Evolutionary conservation across 495 filamentous ascomycete genomes (phyloP), one percentile per base, ranked within the genome.

Genomic region (Viridothelium virens): DNA sequence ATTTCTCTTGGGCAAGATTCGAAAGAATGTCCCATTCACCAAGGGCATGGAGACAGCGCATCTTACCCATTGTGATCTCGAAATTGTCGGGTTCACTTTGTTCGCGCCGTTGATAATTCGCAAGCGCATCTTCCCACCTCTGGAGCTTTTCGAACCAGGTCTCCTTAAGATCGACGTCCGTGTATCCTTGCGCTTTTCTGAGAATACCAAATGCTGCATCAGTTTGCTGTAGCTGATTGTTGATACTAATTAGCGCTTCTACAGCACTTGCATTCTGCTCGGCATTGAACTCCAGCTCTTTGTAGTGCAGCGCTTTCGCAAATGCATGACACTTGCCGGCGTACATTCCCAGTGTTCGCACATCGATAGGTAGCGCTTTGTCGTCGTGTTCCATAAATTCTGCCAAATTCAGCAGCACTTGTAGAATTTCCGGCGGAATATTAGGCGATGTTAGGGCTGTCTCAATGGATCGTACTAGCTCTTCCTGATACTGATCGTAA

Each of bases 371-470:
- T 33, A 99, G 83, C 5, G 94, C 94, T 73, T 97, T 97, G 74
- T 99, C 94, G 71, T 97, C 94, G 71, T 99, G 94, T 72, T 99
- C 94, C 94, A 99, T 99, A 75, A 97, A 99, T 70, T 99, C 94
- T 2, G 92, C 94, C 14, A 99, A 84, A 75, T 97, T 99, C 63
- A 99, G 85, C 12, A 99, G 83, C 44, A 96, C 88, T 63, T 96
- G 94, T 2, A 97, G 79, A 61, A 99, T 89, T 73, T 99, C 95
- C 0, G 94, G 93, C 0, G 94, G 93, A 34, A 97, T 95, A 67
- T 96, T 88, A 31, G 91, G 86, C 2, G 92, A 96, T 56, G 89
- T 91, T 68, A 99, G 87, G 0, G 95, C 96, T 63, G 87, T 92
- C 74, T 99, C 94, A 62, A 99, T 94, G 33, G 95, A 96, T 46